These are phyloP conservation scores for Graphilbum sp. DNA, from an alignment of 2,329 filamentous ascomycete genomes.

Conservation along the genomic window DNA sequence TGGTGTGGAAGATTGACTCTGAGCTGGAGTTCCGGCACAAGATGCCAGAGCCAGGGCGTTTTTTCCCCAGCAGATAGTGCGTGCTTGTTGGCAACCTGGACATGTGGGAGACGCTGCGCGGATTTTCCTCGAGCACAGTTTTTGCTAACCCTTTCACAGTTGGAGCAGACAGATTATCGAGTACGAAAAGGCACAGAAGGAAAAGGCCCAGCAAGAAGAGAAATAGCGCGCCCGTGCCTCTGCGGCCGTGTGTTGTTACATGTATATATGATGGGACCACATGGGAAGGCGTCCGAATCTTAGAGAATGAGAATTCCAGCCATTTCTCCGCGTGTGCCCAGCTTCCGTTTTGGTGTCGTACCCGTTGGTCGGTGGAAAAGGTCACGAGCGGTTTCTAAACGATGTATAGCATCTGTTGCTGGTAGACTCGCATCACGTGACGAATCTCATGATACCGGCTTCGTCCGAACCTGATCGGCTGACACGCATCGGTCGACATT, in stretches of 20 bases:
- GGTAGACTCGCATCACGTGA: too few species aligned
- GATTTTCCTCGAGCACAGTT: background rate
- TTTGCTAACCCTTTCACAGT: conserved; percentile 12
- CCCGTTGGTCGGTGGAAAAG: too few species aligned
- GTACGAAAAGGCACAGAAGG: conserved; percentile 23
- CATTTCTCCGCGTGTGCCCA: too few species aligned
- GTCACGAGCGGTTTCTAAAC: too few species aligned
- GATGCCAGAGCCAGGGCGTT: conserved; percentile 64
- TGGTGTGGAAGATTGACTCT: conserved; percentile 56
- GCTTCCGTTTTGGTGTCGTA: too few species aligned
- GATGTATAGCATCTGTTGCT: too few species aligned
- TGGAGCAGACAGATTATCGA: conserved; percentile 29
- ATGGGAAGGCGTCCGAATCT: background rate
- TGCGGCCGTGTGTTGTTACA: background rate
- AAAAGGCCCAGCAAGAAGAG: conserved; percentile 14
- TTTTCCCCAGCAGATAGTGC: conserved; percentile 78
- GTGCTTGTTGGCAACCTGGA: too few species aligned
- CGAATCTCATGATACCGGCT: too few species aligned
- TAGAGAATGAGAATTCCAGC: too few species aligned
- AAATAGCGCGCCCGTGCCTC: conserved; percentile 3
- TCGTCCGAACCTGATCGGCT: too few species aligned
- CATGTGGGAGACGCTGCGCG: too few species aligned
- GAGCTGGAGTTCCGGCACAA: conserved; percentile 55
- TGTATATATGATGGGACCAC: background rate
- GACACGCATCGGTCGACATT: too few species aligned